Base-by-base conservation (phyloP, 768 basidiomycete genomes). In the Tulasnella sp. region DNA sequence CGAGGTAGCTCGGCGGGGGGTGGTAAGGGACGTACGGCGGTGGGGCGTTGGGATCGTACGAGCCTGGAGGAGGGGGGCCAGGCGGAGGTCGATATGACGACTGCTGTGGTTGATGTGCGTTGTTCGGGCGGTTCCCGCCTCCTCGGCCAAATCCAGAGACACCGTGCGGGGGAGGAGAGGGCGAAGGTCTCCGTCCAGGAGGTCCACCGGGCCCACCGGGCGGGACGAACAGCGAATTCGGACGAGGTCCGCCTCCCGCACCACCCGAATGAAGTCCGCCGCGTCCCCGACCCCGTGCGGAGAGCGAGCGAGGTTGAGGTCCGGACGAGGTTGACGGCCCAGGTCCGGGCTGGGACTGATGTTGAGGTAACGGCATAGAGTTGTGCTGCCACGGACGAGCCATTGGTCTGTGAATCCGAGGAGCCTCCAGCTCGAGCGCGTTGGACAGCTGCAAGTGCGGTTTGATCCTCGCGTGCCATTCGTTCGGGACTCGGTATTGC, bases 391-490 rank as follows among this genome's bases (percentile, higher is more conserved):
- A 65, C 22, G 64, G 16, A 22, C 4, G 32, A 37, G 44, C 47
- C 41, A 36, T 70, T 1, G 69, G 44, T 44, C 69, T 41, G 39
- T 52, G 69, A 19, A 70, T 32, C 3, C 69, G 47, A 35, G 69
- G 69, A n/a, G 11, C 35, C 9, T 29, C 47, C 32, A 36, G 37
- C 26, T 70, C 69, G 35, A 70, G 44, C 47, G 47, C 47, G 16
- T 70, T 42, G 14, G 35, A 11, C 3, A 44, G 52, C 17, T 52
- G 42, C 6, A 70, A 22, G 52, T 70, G 69, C 1, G n/a, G 17
- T n/a, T 36, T 42, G 19, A 70, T 70, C 69, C 34, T 47, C 22
- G 69, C 44, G 19, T 70, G 52, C 69, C 69, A 70, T 29, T 70
- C 69, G 29, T 70, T 44, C 34, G 69, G 69, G 35, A 70, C 69